Percentiles rank a stretch among this genome's conserved stretches.
phyloP scores from a whole-genome alignment of 2,329 filamentous ascomycete species.

The Sporothrix pallida region DNA sequence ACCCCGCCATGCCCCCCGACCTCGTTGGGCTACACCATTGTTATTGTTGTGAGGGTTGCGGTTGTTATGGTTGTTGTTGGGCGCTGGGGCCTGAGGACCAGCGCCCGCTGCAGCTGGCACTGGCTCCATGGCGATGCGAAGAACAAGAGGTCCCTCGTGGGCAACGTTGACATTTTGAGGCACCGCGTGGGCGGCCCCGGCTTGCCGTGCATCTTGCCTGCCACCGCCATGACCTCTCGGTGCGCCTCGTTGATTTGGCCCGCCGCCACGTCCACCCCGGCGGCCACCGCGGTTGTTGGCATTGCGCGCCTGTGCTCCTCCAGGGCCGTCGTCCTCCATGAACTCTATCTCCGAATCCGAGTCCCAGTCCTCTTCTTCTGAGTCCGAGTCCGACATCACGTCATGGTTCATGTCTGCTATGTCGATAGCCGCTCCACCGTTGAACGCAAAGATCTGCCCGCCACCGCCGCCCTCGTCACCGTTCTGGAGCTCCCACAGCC shows the following conservation, averaged over 20 bases:
- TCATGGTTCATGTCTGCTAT: slow-evolving; percentile 39
- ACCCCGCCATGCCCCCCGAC: slow-evolving; percentile 29
- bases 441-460: slow-evolving; percentile 43
- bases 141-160: slow-evolving; percentile 62
- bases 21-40: slow-evolving; percentile 16
- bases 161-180: slow-evolving; percentile 51
- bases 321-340: neutral
- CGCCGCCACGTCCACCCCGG: slow-evolving; percentile 7
- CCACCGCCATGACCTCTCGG: neutral
- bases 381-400: slow-evolving; percentile 39
- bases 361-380: neutral
- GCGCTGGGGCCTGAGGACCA: neutral
- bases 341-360: neutral
- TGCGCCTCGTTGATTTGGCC: neutral
- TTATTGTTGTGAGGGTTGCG: slow-evolving; percentile 10
- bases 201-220: neutral
- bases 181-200: neutral
- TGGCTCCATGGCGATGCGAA: slow-evolving; percentile 54
- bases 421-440: slow-evolving; percentile 46
- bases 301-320: neutral
- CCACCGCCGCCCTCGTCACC: slow-evolving; percentile 70
- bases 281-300: neutral
- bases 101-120: slow-evolving; percentile 21
- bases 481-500: slow-evolving; percentile 86
- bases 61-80: slow-evolving; percentile 12